Percentiles rank a stretch among this genome's conserved stretches.
Evolutionary conservation across 495 filamentous ascomycete genomes (phyloP).

Genomic region (Jackrogersella minutella): DNA sequence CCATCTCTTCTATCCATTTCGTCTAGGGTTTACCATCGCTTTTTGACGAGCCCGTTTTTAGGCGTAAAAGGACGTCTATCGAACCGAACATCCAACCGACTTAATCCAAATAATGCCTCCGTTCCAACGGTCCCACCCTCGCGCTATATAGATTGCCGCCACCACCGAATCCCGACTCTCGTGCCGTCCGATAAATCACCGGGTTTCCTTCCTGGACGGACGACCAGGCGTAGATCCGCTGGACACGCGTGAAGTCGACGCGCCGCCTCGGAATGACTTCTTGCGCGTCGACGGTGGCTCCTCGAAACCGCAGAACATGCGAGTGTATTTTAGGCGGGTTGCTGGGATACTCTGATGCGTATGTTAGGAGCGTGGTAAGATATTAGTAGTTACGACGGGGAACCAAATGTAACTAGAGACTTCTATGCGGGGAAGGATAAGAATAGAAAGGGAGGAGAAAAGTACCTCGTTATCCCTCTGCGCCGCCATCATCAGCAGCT

Average conservation of each 20-base stretch:
- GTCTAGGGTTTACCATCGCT: no score
- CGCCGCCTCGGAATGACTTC: constrained; percentile 19
- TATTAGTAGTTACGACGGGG: not conserved
- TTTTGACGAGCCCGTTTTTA: no score
- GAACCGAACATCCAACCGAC: no score
- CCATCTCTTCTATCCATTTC: no score
- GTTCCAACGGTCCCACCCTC: not conserved
- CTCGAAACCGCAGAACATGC: constrained; percentile 58
- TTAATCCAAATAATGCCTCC: no score
- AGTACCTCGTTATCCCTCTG: constrained; percentile 56
- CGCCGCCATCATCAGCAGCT: constrained; percentile 63
- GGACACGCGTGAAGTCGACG: constrained; percentile 2
- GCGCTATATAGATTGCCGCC: no score
- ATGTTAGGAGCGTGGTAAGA: constrained; percentile 1
- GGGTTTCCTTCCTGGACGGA: constrained; percentile 18
- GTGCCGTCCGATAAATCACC: not conserved
- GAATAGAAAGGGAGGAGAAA: constrained; percentile 11
- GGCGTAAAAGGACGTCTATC: no score
- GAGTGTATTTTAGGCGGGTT: constrained; percentile 58
- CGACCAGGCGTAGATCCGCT: constrained; percentile 10
- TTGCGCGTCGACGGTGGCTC: constrained; percentile 36
- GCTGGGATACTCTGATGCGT: constrained; percentile 53
- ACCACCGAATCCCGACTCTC: not conserved
- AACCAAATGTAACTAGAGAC: not conserved
- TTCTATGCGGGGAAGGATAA: no score